A percentile compares a stretch with the other conserved stretches of the same genome.
Evolutionary conservation across 2,329 filamentous ascomycete genomes (phyloP).

Genomic region (Pseudogymnoascus sp.): DNA sequence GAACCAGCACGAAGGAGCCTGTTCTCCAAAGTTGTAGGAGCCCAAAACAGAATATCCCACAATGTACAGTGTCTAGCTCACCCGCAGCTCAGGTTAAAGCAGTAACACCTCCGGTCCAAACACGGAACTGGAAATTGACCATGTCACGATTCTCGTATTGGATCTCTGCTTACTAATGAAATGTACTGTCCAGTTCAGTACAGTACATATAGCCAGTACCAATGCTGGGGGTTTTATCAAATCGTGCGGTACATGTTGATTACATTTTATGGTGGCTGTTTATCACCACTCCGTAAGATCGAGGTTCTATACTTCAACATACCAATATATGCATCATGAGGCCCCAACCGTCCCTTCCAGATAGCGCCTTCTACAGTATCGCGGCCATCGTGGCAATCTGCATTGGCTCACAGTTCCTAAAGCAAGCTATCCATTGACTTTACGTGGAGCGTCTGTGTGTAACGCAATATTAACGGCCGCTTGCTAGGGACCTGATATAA

Average conservation of each 20-base stretch:
- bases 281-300: not conserved
- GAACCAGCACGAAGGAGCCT: too few relatives aligned
- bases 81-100: too few relatives aligned
- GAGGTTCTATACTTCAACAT: not conserved
- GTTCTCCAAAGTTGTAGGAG: too few relatives aligned
- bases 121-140: too few relatives aligned
- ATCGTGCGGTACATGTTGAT: not conserved
- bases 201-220: not conserved
- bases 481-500: not conserved
- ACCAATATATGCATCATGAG: not conserved
- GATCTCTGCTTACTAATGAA: too few relatives aligned
- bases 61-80: too few relatives aligned
- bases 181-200: not conserved
- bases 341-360: too few relatives aligned
- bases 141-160: too few relatives aligned
- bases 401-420: not conserved
- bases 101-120: too few relatives aligned
- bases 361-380: not conserved
- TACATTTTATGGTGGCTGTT: not conserved
- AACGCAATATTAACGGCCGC: not conserved
- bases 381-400: not conserved
- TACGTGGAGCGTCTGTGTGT: not conserved
- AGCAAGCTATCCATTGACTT: not conserved
- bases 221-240: not conserved
- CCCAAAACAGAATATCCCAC: too few relatives aligned